phyloP scores from a whole-genome alignment of 2,329 filamentous ascomycete species.

The Talaromyces sp. region DNA sequence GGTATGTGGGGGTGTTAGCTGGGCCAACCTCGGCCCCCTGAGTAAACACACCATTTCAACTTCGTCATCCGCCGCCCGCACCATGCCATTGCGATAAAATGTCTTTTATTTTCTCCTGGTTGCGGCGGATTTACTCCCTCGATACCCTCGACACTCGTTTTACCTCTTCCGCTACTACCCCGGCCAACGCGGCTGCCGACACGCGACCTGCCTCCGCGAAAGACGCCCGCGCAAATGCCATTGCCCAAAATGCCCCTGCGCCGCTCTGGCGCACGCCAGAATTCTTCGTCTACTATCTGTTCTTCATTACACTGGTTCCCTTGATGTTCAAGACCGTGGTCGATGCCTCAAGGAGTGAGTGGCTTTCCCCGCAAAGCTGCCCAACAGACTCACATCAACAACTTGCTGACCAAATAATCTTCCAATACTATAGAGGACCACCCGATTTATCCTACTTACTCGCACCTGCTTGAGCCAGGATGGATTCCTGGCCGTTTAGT shows the following conservation, averaged over 20 bases:
- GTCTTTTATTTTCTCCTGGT: conserved; percentile 49
- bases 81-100: conserved; percentile 43
- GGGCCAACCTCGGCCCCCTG: conserved; percentile 13
- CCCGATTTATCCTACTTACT: conserved; percentile 76
- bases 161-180: conserved; percentile 68
- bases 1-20: background rate
- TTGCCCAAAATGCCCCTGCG: conserved; percentile 55
- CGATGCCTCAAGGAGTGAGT: conserved; percentile 78
- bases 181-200: conserved; percentile 64
- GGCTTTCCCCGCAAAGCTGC: too few relatives aligned
- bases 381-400: background rate
- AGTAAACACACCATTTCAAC: conserved; percentile 21
- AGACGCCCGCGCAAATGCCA: conserved; percentile 41
- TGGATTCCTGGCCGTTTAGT: conserved; percentile 94
- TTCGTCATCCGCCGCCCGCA: conserved; percentile 8
- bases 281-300: conserved; percentile 77
- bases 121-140: conserved; percentile 62
- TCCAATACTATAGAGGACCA: conserved; percentile 65
- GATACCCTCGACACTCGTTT: conserved; percentile 74
- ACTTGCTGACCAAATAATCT: conserved; percentile 19
- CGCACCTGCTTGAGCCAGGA: conserved; percentile 71
- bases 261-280: conserved; percentile 85
- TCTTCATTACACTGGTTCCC: conserved; percentile 69
- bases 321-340: conserved; percentile 91
- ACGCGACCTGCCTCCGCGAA: conserved; percentile 45